A percentile compares a stretch with the other conserved stretches of the same genome.
Evolutionary conservation across 2,329 filamentous ascomycete genomes (phyloP).

Genomic region (Hymenoscyphus albidus): DNA sequence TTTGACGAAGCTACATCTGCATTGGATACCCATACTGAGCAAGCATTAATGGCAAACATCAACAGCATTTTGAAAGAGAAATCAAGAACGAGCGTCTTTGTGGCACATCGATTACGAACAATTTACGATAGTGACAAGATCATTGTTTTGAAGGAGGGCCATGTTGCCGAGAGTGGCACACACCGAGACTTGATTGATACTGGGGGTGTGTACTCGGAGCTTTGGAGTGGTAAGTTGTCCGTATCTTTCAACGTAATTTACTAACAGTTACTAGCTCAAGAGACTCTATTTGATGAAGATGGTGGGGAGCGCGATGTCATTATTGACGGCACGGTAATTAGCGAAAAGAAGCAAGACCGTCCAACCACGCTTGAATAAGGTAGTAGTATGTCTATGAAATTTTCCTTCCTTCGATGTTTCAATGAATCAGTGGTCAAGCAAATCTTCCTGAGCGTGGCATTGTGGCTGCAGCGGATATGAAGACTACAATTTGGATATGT

Average conservation of each 20-base stretch:
- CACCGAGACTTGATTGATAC: conserved; percentile 78
- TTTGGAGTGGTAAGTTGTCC: conserved; percentile 73
- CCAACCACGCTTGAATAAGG: neutral
- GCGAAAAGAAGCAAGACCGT: neutral
- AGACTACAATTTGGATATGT: neutral
- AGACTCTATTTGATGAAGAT: conserved; percentile 52
- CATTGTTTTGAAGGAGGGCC: conserved; percentile 80
- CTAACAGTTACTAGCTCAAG: conserved; percentile 49
- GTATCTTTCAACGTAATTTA: conserved; percentile 4
- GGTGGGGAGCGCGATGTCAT: conserved; percentile 40
- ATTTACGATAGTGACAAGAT: conserved; percentile 94
- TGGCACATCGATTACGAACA: conserved; percentile 86
- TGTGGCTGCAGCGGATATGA: neutral
- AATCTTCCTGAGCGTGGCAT: neutral
- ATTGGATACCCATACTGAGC: conserved; percentile 89
- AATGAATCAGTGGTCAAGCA: neutral
- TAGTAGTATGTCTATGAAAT: neutral
- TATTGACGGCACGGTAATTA: conserved; percentile 9
- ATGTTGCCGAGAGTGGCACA: conserved; percentile 83
- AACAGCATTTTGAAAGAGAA: conserved; percentile 90
- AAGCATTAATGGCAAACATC: conserved; percentile 85
- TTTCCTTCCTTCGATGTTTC: neutral
- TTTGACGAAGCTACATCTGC: conserved; percentile 95
- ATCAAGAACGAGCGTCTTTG: conserved; percentile 84
- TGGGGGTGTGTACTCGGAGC: conserved; percentile 77